These are phyloP conservation scores for Apiospora rasikravindrae DNA, from an alignment of 2,329 filamentous ascomycete genomes.

Conservation along the genomic window DNA sequence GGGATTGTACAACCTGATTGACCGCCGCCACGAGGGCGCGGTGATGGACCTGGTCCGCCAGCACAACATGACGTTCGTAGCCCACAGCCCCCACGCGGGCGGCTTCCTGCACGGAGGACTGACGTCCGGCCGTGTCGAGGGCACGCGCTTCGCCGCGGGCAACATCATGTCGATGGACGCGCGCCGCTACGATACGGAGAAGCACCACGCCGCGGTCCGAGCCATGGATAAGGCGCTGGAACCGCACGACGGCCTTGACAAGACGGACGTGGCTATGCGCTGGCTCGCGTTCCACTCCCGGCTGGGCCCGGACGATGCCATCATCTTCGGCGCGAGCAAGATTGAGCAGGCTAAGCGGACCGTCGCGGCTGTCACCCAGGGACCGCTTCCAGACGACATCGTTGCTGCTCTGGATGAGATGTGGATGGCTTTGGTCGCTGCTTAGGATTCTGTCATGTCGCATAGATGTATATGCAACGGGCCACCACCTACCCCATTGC, in stretches of 20 bases:
- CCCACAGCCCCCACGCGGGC: slow-evolving; percentile 26
- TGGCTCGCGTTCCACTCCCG: slow-evolving; percentile 28
- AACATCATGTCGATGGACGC: slow-evolving; percentile 26
- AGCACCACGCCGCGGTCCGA: slow-evolving; percentile 25
- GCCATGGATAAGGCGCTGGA: slow-evolving; percentile 22
- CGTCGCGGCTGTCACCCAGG: slow-evolving; percentile 8
- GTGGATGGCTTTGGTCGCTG: neutral
- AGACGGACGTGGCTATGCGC: slow-evolving; percentile 27
- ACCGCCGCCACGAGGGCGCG: slow-evolving; percentile 21
- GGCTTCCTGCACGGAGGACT: slow-evolving; percentile 29
- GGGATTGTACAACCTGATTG: slow-evolving; percentile 26
- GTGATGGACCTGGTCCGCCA: slow-evolving; percentile 21
- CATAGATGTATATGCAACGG: no score
- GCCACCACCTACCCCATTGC: no score
- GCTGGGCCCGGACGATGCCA: slow-evolving; percentile 24
- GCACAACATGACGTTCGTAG: slow-evolving; percentile 24
- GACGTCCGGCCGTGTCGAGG: slow-evolving; percentile 27
- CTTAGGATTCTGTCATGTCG: neutral
- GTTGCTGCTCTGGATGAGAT: slow-evolving; percentile 1
- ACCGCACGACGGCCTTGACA: slow-evolving; percentile 23
- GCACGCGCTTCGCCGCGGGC: slow-evolving; percentile 27
- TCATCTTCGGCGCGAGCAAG: slow-evolving; percentile 30
- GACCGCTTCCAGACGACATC: slow-evolving; percentile 4
- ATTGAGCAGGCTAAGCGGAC: slow-evolving; percentile 22
- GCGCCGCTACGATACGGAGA: slow-evolving; percentile 26